Percentiles rank a stretch among this genome's conserved stretches.
These are phyloP conservation scores for Canavalia gladiata DNA, from an alignment of 306 rosid species.

Conservation along the genomic window DNA sequence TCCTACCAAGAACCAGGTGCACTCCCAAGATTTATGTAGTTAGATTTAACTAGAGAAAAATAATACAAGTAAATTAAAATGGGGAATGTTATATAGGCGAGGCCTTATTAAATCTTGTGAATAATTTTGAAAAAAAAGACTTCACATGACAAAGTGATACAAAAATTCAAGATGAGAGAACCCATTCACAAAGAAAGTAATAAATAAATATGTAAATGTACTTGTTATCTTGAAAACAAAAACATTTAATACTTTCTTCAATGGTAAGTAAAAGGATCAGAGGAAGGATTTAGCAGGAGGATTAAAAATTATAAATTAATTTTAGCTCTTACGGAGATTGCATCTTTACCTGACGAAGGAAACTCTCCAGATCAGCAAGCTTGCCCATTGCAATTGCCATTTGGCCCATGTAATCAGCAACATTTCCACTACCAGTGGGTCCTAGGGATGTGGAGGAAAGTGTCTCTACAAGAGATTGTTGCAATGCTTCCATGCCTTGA, in stretches of 20 bases:
- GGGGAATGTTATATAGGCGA: not conserved
- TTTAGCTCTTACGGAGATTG: not conserved
- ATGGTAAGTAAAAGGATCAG: not conserved
- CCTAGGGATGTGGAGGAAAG: slow-evolving; percentile 66
- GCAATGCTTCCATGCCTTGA: slow-evolving; percentile 84
- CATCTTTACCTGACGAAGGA: slow-evolving; percentile 67
- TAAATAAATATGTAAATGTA: not conserved
- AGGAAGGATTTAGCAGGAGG: not conserved
- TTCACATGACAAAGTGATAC: not conserved
- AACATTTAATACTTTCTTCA: not conserved
- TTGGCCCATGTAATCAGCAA: slow-evolving; percentile 89
- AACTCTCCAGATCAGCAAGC: slow-evolving; percentile 68
- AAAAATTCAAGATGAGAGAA: not conserved
- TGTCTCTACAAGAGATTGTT: slow-evolving; percentile 71
- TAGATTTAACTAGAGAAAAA: too few relatives aligned
- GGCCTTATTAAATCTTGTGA: not conserved
- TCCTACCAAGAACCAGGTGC: not conserved
- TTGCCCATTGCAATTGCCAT: slow-evolving; percentile 90
- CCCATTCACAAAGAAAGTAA: not conserved
- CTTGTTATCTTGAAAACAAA: not conserved
- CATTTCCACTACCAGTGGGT: slow-evolving; percentile 65
- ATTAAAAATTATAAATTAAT: not conserved
- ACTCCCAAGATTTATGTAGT: not conserved
- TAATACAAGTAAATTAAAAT: too few relatives aligned
- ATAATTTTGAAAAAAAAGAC: not conserved